Base-by-base conservation (phyloP, 768 basidiomycete species). In the Auriscalpium microsporum region DNA sequence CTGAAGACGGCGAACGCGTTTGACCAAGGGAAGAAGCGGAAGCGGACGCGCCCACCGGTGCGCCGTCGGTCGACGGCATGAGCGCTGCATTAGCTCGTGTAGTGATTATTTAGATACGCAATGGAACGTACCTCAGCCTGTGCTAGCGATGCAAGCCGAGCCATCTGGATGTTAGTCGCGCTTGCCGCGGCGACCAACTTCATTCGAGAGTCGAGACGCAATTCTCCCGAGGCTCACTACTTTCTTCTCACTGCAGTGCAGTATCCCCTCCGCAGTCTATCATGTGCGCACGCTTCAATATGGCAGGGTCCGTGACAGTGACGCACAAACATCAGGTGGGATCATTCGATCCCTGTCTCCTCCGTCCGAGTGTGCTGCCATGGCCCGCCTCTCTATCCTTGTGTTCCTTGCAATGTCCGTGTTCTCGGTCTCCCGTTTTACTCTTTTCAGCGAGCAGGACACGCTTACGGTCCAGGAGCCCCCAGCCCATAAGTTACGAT, bases 1-100 rank as follows among this genome's bases (percentile, higher is more conserved):
- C 81, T 87, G 52, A 93, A 91, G 76, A 83, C 74, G 53, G 95
- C 91, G 3, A 89, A 87, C 54, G 84, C 86, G 23, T 99, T 97
- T 64, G 75, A 75, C 28, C 77, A 80, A 48, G 95, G 95, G 16
- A 95, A 93, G 79, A 92, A 91, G 75, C 78, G 88, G 66, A 96
- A 90, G 73, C 84, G 85, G 54, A 76, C 77, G 38, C 88, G 88
- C 70, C 89, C 90, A 38, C 68, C 74, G 8, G 68, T 75, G 40
- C 79, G 83, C 67, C 78, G 89, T 16, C n/a, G 52, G 21, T 38
- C 52, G 14, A 8, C 19, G 38, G n/a, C n/a, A 21, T 42, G 28
- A 28, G 28, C 28, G 28, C 28, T 21, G 21, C 13, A n/a, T 16
- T 0, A 45, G 44, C 44, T 45, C 6, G 21, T 45, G 44, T 16